Evolutionary conservation across 768 basidiomycete species (phyloP), one percentile per base, ranked within the genome.

Genomic region (Fomitopsis serialis): DNA sequence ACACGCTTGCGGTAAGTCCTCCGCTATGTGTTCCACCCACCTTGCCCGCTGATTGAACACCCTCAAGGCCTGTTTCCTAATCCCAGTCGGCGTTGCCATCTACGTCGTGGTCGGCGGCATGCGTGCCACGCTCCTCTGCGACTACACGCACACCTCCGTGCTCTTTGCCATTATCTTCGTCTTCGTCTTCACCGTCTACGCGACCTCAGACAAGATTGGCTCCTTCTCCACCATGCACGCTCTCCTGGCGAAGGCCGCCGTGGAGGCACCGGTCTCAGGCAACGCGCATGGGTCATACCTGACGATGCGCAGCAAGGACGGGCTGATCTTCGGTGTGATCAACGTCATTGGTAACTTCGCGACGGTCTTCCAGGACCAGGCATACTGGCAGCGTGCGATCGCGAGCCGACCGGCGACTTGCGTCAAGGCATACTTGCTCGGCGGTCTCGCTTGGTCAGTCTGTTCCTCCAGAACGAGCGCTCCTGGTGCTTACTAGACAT

Each of bases 361-460:
- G 23, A 81, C 77, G 10, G 80, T 84, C 3, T 80, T 81, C 61
- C 76, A 80, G 61, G 79, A 81, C 54, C 70, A 70, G 47, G 69
- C 65, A 63, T 98, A 96, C 69, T 96, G 90, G 85, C 91, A 93
- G 64, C 79, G 92, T 12, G 93, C 93, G 1, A 92, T 97, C 63
- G 94, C 95, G 1, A 87, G 85, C 55, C 74, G 84, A 15, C 92
- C 92, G 0, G 84, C 81, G 1, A 84, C 79, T n/a, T 88, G 87
- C 12, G 92, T 95, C 54, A 94, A 93, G 68, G 94, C 89, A 0
- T 98, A 92, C 71, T 73, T 95, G 3, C 76, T 93, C 8, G 95
- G 94, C 42, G 94, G 93, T 2, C 66, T 94, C 8, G 87, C 91
- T 1, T 97, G 95, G 94, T 82, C 54, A 36, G 72, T 66, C 29